Evolutionary conservation across 352 stramenopile species (phyloP), one percentile per base, ranked within the genome.

Genomic region (Globisporangium lucens): DNA sequence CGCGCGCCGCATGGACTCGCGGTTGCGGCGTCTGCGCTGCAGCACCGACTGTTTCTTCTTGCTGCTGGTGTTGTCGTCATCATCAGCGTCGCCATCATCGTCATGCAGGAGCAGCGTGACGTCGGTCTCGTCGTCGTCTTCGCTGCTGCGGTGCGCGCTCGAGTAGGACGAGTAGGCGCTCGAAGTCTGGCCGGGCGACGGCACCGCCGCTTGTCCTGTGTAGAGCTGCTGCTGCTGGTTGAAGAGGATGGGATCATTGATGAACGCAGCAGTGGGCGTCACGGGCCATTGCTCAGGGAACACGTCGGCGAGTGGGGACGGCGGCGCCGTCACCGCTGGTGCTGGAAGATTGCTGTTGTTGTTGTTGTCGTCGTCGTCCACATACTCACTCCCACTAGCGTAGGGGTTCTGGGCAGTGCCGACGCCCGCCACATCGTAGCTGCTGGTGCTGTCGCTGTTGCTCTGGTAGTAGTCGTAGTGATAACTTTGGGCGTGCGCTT

Each of bases 1-100:
- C 51, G 57, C 69, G 65, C 74, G 74, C 15, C 70, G 74, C 74
- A 79, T 79, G 46, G 66, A 74, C 67, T 79, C 70, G 61, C 73
- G 70, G 47, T 76, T 79, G 56, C 70, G 70, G 43, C 60, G 35
- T 12, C 74, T 63, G 1, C 74, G 74, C 52, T 65, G 67, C 24
- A 72, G 51, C 17, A 75, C 67, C 36, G 56, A 53, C 56, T 65
- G 30, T 22, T 63, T 61, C 27, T 46, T 64, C 41, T 51, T 59
- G n/a, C 24, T 27, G 36, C 4, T 53, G 15, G 3, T 55, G 27
- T 13, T 22, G 6, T 66, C 24, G 20, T 58, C 58, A 7, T 22
- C 35, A n/a, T 12, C 56, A 30, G 4, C 4, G 12, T 63, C 15
- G 9, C 27, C 38, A 35, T 22, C 58, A 43, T n/a, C 13, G 4